Evolutionary conservation across 768 basidiomycete species (phyloP).

Genomic region (Amanita exitialis): DNA sequence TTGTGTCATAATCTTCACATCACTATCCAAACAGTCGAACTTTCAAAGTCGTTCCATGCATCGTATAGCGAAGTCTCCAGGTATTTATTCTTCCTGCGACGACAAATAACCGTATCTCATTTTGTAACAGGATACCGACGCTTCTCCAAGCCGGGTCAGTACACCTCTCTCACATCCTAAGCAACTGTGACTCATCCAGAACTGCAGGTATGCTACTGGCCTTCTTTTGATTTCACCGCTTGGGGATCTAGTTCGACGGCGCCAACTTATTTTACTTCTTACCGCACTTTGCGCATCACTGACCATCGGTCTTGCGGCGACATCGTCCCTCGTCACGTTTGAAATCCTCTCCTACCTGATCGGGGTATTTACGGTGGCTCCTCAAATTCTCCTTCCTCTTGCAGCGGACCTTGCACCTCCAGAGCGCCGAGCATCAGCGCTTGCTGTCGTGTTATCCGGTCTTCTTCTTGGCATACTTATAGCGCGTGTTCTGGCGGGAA

Average conservation of each 20-base stretch:
- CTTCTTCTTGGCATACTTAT: constrained; percentile 65
- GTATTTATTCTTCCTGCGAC: constrained; percentile 15
- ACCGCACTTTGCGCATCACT: constrained; percentile 44
- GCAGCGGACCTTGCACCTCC: constrained; percentile 80
- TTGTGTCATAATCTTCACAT: background rate
- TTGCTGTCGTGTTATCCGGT: constrained; percentile 63
- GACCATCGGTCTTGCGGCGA: constrained; percentile 64
- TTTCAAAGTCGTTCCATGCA: constrained; percentile 26
- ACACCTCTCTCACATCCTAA: background rate
- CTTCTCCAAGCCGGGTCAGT: constrained; percentile 57
- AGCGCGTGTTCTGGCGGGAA: constrained; percentile 65
- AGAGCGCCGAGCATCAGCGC: constrained; percentile 58
- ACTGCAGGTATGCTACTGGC: constrained; percentile 55
- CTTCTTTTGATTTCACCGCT: constrained; percentile 71
- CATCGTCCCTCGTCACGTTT: constrained; percentile 47
- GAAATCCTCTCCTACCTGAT: constrained; percentile 62
- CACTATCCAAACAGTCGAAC: constrained; percentile 25
- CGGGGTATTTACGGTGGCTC: constrained; percentile 61
- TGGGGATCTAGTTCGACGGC: constrained; percentile 72
- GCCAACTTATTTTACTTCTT: constrained; percentile 57
- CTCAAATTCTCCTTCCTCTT: constrained; percentile 68
- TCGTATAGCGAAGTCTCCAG: constrained; percentile 28
- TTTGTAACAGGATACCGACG: constrained; percentile 42
- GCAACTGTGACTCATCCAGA: background rate
- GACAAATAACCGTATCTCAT: constrained; percentile 11